Evolutionary conservation across 805 yeast genomes (phyloP).

Genomic region (Clavispora carvajalis): DNA sequence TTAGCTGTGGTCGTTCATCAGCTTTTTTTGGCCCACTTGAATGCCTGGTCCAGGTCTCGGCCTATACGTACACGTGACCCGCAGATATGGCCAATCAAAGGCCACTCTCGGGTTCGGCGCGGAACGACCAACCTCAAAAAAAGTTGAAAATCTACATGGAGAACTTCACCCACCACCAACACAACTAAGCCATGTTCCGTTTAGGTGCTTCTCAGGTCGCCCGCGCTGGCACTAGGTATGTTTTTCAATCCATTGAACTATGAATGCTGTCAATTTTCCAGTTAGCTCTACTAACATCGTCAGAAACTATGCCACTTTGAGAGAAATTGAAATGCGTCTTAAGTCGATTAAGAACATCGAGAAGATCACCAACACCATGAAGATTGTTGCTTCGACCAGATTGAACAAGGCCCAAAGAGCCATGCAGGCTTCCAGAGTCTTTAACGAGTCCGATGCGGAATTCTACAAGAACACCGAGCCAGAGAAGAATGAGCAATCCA

Average conservation of each 20-base stretch:
- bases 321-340: constrained; percentile 97
- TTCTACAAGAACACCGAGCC: constrained; percentile 83
- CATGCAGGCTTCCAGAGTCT: constrained; percentile 80
- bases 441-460: constrained; percentile 72
- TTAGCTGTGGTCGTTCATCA: no score
- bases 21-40: no score
- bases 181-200: constrained; percentile 43
- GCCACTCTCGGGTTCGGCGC: constrained; percentile 14
- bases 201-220: constrained; percentile 48
- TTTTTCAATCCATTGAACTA: constrained; percentile 7
- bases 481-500: constrained; percentile 48
- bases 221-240: constrained; percentile 52
- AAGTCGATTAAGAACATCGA: constrained; percentile 98
- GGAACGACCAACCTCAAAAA: constrained; percentile 16
- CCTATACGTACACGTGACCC: constrained; percentile 7
- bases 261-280: background rate
- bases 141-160: constrained; percentile 5
- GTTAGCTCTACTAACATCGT: constrained; percentile 19
- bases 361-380: constrained; percentile 99
- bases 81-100: constrained; percentile 14
- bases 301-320: constrained; percentile 95
- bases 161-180: constrained; percentile 5
- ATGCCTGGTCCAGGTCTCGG: background rate
- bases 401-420: constrained; percentile 93
- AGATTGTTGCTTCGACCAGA: constrained; percentile 97